phyloP scores from a whole-genome alignment of 1,284 basidiomycete genomes.

The Blastosporella zonata region DNA sequence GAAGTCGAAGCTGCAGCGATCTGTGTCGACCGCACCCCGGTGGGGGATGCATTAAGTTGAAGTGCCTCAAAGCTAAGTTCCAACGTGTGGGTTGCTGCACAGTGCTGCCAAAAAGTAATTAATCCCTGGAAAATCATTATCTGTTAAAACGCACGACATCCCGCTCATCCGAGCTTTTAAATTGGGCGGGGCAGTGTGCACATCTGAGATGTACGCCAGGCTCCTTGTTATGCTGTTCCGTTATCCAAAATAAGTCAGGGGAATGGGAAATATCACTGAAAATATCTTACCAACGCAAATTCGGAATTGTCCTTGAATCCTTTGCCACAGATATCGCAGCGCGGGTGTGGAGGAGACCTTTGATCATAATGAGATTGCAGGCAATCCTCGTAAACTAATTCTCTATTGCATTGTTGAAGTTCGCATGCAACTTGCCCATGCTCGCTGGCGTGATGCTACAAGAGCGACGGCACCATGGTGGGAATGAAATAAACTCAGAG shows the following conservation, averaged over 20 bases:
- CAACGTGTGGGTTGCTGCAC: no score
- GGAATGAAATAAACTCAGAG: neutral
- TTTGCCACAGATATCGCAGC: conserved; percentile 6
- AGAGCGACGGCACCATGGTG: neutral
- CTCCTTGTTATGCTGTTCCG: neutral
- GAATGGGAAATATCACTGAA: no score
- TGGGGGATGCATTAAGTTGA: no score
- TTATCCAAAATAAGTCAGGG: neutral
- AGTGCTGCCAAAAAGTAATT: no score
- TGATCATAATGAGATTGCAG: conserved; percentile 9
- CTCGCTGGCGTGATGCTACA: conserved; percentile 10
- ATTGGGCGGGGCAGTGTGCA: no score
- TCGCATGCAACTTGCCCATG: conserved; percentile 7
- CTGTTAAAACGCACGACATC: no score
- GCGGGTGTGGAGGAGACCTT: conserved; percentile 2
- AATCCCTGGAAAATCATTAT: no score
- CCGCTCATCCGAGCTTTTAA: no score
- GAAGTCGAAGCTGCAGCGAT: no score
- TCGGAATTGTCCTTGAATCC: conserved; percentile 8
- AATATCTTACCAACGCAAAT: conserved; percentile 4
- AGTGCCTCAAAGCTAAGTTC: no score
- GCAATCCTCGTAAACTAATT: conserved; percentile 8
- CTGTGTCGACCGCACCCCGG: no score
- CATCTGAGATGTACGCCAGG: neutral
- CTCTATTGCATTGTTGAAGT: conserved; percentile 5